A percentile compares a stretch with the other conserved stretches of the same genome.
Conservation (phyloP, 352 stramenopile species). For the Globisporangium cystogenes region DNA sequence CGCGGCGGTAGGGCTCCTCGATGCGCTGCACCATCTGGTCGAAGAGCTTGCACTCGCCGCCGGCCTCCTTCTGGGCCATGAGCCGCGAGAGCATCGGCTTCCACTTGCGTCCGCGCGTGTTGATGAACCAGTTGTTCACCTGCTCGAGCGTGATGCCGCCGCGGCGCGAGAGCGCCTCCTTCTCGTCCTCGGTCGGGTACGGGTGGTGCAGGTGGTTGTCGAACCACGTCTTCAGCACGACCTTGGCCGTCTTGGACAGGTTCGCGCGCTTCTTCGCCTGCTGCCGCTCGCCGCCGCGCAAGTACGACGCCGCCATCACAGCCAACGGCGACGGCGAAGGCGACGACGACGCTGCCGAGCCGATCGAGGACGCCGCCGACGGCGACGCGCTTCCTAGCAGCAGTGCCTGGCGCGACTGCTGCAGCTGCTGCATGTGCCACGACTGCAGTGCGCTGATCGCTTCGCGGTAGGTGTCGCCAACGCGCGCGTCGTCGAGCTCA, state of each 20-base stretch:
- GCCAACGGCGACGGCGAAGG: not conserved
- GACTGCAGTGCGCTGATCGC: conserved; percentile 21
- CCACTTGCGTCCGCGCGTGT: conserved; percentile 82
- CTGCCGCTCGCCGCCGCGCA: not conserved
- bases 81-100: conserved; percentile 76
- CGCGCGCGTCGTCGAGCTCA: conserved; percentile 14
- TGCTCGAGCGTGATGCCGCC: conserved; percentile 81
- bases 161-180: conserved; percentile 52
- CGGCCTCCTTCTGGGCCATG: conserved; percentile 57
- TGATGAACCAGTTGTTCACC: conserved; percentile 90
- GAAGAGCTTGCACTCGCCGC: conserved; percentile 52
- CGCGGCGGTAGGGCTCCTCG: conserved; percentile 63
- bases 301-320: not conserved
- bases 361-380: not conserved
- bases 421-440: conserved; percentile 25
- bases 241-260: conserved; percentile 68
- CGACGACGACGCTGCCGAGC: not conserved
- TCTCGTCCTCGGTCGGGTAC: conserved; percentile 83
- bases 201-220: conserved; percentile 80
- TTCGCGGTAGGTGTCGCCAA: conserved; percentile 24
- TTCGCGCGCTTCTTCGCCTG: conserved; percentile 69
- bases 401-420: conserved; percentile 17
- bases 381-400: not conserved
- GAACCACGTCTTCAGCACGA: conserved; percentile 75
- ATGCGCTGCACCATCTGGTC: conserved; percentile 80